These are phyloP conservation scores for Verticillium zaregamsianum DNA, from an alignment of 2,329 filamentous ascomycete species.

Conservation along the genomic window DNA sequence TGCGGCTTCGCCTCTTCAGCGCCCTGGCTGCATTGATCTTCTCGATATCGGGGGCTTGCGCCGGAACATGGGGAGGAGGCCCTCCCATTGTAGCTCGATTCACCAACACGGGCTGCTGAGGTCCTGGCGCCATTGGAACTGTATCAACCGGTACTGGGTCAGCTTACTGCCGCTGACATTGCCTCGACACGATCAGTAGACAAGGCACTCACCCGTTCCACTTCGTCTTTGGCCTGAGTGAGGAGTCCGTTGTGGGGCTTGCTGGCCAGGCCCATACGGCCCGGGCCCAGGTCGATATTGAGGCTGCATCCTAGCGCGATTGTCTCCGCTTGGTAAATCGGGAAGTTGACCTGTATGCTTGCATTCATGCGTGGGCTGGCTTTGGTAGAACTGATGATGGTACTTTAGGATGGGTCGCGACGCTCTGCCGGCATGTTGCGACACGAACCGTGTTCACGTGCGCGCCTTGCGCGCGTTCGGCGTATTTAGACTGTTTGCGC, in stretches of 20 bases:
- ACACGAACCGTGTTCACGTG: too few species aligned
- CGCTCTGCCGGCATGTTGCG: too few species aligned
- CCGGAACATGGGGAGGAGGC: slow-evolving; percentile 5
- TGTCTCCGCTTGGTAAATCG: background rate
- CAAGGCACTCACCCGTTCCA: slow-evolving; percentile 45
- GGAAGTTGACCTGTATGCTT: background rate
- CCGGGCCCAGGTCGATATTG: slow-evolving; percentile 41
- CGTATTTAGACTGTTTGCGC: too few species aligned
- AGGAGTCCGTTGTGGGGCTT: slow-evolving; percentile 44
- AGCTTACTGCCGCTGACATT: background rate
- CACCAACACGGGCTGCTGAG: background rate
- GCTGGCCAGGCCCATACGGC: slow-evolving; percentile 26
- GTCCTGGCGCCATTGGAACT: background rate
- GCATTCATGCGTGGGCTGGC: background rate
- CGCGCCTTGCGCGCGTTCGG: too few species aligned
- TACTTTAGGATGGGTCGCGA: background rate
- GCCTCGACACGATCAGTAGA: background rate
- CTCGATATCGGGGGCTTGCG: slow-evolving; percentile 56
- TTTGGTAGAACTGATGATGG: background rate
- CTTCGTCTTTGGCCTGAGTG: slow-evolving; percentile 46
- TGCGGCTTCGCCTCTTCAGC: slow-evolving; percentile 71
- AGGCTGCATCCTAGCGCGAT: slow-evolving; percentile 41
- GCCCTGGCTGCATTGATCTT: background rate
- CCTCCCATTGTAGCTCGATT: background rate
- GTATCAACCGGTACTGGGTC: background rate